These are phyloP conservation scores for Solanum sejunctum DNA, from an alignment of 257 asterid genomes.

Conservation along the genomic window DNA sequence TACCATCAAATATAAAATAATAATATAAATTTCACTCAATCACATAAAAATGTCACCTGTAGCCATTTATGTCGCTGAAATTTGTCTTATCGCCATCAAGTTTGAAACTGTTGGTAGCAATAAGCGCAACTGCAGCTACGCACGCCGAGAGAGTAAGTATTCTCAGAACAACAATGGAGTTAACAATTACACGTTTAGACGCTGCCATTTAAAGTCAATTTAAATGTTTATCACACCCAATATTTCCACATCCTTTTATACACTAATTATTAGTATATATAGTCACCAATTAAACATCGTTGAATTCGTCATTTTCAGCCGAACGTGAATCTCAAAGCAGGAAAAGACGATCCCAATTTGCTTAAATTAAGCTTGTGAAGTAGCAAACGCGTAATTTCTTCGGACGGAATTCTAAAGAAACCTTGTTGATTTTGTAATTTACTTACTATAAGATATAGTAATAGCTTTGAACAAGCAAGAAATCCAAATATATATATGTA, in stretches of 20 bases:
- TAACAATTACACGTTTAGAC: not conserved
- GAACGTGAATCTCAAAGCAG: not conserved
- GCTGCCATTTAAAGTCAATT: not conserved
- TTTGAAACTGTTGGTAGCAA: constrained; percentile 28
- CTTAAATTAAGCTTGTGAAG: not conserved
- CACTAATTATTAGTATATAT: not conserved
- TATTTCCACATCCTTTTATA: not conserved
- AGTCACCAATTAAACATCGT: not conserved
- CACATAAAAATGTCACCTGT: constrained; percentile 18
- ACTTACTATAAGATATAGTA: not conserved
- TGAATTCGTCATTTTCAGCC: not conserved
- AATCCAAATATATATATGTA: not conserved
- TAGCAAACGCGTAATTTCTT: not conserved
- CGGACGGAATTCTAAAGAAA: not conserved
- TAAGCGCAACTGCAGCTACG: constrained; percentile 31
- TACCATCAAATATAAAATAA: too few relatives aligned
- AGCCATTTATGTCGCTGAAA: constrained; percentile 33
- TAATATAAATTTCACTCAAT: too few relatives aligned
- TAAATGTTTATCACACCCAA: not conserved
- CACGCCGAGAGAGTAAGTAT: constrained; percentile 24
- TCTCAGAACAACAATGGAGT: constrained; percentile 15
- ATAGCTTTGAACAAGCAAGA: not conserved
- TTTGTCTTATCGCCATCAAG: constrained; percentile 15
- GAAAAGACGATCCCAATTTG: not conserved
- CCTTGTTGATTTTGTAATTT: not conserved